Evolutionary conservation across 352 stramenopile species (phyloP), one percentile per base, ranked within the genome.

Genomic region (Phytophthora boehmeriae): DNA sequence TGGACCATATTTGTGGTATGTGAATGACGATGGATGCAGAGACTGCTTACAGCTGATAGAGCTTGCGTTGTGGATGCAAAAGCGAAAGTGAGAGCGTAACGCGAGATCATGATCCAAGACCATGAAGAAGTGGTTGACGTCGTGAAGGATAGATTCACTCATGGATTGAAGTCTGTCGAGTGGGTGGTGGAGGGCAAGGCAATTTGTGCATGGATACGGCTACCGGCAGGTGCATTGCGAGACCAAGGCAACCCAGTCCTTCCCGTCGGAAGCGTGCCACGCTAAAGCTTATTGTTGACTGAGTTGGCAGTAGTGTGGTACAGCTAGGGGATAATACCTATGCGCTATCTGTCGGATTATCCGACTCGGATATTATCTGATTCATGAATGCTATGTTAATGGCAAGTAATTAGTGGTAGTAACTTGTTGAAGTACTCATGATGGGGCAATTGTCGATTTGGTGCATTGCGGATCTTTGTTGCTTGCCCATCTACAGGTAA

Each of bases 221-320:
- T 9, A 17, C 38, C 16, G 25, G 25, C 25, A 30, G 25, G 3
- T 30, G 25, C 25, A 30, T 3, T 30, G 6, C 25, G 6, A 30
- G 25, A 27, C 34, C 50, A 14, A 35, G 38, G 20, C n/a, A n/a
- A n/a, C n/a, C n/a, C n/a, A n/a, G n/a, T 13, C 34, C 19, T 65
- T 65, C 41, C 56, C 41, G 48, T 48, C 48, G 48, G 47, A 54
- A 62, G 39, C 46, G 38, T 57, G 55, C 19, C 39, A 57, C 19
- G 14, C 38, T 44, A 16, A 22, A 25, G 27, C 45, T 38, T 65
- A 65, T 65, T 65, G 30, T 65, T 65, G 57, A 65, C 47, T 44
- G 38, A 6, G 6, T 30, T 36, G 44, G 16, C 16, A 47, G 54
- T 8, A 16, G 3, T 9, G n/a, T n/a, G n/a, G n/a, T n/a, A n/a